Evolutionary conservation across 2,329 filamentous ascomycete species (phyloP), one percentile per base, ranked within the genome.

Genomic region (Dactylellina leptospora): DNA sequence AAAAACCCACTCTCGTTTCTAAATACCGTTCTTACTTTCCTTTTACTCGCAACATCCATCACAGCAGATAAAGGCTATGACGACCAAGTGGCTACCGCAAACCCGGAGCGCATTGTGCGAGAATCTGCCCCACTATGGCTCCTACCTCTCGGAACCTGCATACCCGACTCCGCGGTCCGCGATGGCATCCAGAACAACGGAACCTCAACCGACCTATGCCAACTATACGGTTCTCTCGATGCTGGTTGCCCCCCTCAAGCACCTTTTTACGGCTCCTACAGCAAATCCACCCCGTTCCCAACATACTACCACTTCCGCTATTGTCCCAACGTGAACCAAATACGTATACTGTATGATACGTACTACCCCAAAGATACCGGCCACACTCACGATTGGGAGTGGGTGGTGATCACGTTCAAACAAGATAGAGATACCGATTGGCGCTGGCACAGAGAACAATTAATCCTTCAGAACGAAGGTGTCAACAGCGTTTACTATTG

Each of bases 51-150:
- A 18, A 56, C 55, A 55, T 27, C 36, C 20, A 23, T 27, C 28
- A 16, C 47, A 38, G 47, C 45, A 40, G 68, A 72, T 25, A 23
- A 30, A 13, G 68, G 68, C n/a, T 72, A 72, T 50, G 59, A 48
- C 54, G 68, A 72, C 45, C 18, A 64, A 40, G 54, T 64, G 53
- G 47, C 44, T 60, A 8, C 68, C 68, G 27, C 59, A 64, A 45
- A 72, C 59, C 68, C 59, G 59, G 53, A 59, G 28, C 68, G 68
- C 33, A 36, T 72, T 38, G 53, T 72, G 53, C 68, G 68, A 64
- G 68, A 72, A 72, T 72, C 68, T 64, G 68, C 68, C 59, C 68
- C 68, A 64, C 38, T 72, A 72, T 72, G 68, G 68, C 47, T 72
- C 44, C 47, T 72, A 64, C 68, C 68, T 59, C 20, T 47, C 53